These are phyloP conservation scores for Rhizophora mangle DNA, from an alignment of 345 rosid genomes.

Conservation along the genomic window DNA sequence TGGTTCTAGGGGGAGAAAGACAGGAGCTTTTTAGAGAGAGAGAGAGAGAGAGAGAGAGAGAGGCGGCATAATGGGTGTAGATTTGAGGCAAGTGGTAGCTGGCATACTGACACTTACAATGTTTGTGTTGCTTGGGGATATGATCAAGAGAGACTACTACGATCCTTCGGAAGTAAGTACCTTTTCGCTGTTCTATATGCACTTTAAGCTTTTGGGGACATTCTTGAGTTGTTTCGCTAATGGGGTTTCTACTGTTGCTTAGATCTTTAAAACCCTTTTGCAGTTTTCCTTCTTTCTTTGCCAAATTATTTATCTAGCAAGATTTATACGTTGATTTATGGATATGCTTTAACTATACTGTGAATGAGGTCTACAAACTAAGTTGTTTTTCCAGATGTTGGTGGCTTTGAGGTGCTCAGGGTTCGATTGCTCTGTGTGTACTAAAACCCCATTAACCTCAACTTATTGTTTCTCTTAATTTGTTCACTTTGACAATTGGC, in stretches of 20 bases:
- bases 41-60: conserved; percentile 1
- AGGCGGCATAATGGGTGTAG: conserved; percentile 59
- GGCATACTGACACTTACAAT: conserved; percentile 84
- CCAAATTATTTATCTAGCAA: too few relatives aligned
- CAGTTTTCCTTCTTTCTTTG: background rate
- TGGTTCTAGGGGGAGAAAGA: too few relatives aligned
- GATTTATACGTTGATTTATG: too few relatives aligned
- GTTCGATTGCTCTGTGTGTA: background rate
- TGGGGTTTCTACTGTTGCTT: background rate
- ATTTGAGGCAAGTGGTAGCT: conserved; percentile 95
- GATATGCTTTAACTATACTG: too few relatives aligned
- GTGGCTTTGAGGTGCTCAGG: background rate
- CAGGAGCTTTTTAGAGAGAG: background rate
- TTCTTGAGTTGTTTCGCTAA: background rate
- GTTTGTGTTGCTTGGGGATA: conserved; percentile 95
- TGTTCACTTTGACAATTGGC: background rate
- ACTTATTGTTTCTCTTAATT: background rate
- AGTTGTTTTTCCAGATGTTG: background rate
- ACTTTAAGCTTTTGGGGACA: background rate
- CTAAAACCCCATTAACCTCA: background rate
- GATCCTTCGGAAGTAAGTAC: conserved; percentile 62
- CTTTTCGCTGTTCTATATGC: background rate
- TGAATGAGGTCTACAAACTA: conserved; percentile 8
- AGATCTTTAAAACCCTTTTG: conserved; percentile 9
- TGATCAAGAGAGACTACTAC: conserved; percentile 94